These are phyloP conservation scores for Chlorella sp. DNA, from an alignment of 139 green algal genomes.

Conservation along the genomic window DNA sequence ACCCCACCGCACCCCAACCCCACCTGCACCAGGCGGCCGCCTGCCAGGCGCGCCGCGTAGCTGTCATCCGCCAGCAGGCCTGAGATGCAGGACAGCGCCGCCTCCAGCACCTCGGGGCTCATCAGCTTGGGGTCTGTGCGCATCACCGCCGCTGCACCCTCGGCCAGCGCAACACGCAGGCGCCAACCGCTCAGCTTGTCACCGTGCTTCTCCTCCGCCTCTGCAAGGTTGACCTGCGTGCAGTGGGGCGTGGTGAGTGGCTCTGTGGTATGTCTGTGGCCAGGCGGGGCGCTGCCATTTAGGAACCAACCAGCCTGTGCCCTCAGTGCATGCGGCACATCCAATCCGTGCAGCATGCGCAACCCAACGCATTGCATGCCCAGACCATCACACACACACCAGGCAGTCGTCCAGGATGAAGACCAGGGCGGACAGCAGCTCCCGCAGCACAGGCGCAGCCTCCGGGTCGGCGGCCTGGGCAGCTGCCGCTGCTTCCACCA, in stretches of 20 bases:
- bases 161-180: constrained; percentile 14
- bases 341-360: no score
- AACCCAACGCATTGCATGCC: no score
- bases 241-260: no score
- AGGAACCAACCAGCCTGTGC: no score
- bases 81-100: background rate
- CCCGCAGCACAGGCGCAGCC: background rate
- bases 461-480: background rate
- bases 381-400: background rate
- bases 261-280: no score
- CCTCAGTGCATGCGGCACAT: no score
- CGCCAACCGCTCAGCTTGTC: constrained; percentile 28
- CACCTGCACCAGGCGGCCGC: constrained; percentile 14
- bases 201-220: background rate
- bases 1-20: background rate
- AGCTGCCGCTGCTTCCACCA: constrained; percentile 8
- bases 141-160: background rate
- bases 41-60: constrained; percentile 23
- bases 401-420: constrained; percentile 18
- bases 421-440: constrained; percentile 1
- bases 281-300: no score
- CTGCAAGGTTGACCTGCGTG: background rate
- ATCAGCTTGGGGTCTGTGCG: background rate
- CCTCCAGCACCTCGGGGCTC: constrained; percentile 2
- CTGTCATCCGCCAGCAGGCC: constrained; percentile 19